These are phyloP conservation scores for Annulohypoxylon nitens DNA, from an alignment of 495 filamentous ascomycete species.

Conservation along the genomic window DNA sequence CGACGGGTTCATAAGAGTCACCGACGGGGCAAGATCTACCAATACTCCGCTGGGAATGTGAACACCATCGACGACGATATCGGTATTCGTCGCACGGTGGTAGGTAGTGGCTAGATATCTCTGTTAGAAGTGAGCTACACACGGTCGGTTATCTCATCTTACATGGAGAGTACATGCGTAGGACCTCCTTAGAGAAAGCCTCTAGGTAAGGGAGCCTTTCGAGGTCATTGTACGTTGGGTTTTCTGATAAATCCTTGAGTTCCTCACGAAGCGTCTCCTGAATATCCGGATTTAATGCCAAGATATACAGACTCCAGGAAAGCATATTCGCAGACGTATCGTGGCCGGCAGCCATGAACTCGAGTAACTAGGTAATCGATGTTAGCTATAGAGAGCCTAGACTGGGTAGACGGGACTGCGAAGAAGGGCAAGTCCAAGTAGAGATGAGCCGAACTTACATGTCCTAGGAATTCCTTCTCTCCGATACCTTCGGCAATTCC, in stretches of 20 bases:
- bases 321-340: constrained; percentile 48
- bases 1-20: constrained; percentile 39
- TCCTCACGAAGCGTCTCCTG: constrained; percentile 47
- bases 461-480: constrained; percentile 41
- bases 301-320: constrained; percentile 44
- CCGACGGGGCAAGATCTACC: constrained; percentile 39
- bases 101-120: constrained; percentile 17
- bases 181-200: constrained; percentile 52
- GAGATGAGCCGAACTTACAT: constrained; percentile 22
- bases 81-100: constrained; percentile 33
- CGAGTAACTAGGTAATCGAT: constrained; percentile 22
- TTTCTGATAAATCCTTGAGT: constrained; percentile 19
- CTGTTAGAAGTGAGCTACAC: background rate
- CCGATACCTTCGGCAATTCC: constrained; percentile 34
- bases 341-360: constrained; percentile 43
- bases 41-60: constrained; percentile 47
- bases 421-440: background rate
- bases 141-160: background rate
- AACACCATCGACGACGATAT: constrained; percentile 46
- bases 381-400: background rate
- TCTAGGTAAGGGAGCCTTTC: constrained; percentile 46
- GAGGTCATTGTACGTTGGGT: constrained; percentile 31
- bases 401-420: background rate
- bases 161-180: constrained; percentile 22
- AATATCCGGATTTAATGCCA: constrained; percentile 40